Evolutionary conservation across 805 yeast species (phyloP).

Genomic region (Peterozyma xylosa): DNA sequence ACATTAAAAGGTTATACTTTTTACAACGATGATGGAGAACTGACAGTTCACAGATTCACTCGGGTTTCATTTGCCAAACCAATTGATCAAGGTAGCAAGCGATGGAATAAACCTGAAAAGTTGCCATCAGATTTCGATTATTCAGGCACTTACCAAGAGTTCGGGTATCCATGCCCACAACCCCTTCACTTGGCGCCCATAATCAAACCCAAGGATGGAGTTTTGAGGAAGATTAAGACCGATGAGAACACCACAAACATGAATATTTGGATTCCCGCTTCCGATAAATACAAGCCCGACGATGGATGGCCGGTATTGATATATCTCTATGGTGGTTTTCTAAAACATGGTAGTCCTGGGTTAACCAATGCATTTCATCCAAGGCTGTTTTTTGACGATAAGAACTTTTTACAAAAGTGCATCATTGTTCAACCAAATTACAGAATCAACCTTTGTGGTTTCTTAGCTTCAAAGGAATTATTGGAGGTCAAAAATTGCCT

Average conservation of each 20-base stretch:
- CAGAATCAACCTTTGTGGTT: conserved; percentile 31
- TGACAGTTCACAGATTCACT: conserved; percentile 6
- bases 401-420: conserved; percentile 22
- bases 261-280: conserved; percentile 31
- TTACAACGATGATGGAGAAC: conserved; percentile 1
- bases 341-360: conserved; percentile 25
- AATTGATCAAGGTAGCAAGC: neutral
- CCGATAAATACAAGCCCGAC: conserved; percentile 21
- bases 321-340: conserved; percentile 37
- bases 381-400: conserved; percentile 19
- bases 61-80: conserved; percentile 3
- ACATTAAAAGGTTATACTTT: conserved; percentile 4
- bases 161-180: conserved; percentile 29
- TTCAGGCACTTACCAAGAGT: conserved; percentile 27
- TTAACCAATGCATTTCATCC: conserved; percentile 13
- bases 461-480: conserved; percentile 29
- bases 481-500: conserved; percentile 19
- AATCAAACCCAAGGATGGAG: conserved; percentile 4
- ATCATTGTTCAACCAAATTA: conserved; percentile 30
- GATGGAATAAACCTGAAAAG: conserved; percentile 4
- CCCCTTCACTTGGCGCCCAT: conserved; percentile 22
- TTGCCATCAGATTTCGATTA: conserved; percentile 27
- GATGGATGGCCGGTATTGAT: conserved; percentile 35
- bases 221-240: conserved; percentile 12
- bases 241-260: conserved; percentile 25